phyloP scores from a whole-genome alignment of 441 rosid genomes.

The Erodium trifolium region DNA sequence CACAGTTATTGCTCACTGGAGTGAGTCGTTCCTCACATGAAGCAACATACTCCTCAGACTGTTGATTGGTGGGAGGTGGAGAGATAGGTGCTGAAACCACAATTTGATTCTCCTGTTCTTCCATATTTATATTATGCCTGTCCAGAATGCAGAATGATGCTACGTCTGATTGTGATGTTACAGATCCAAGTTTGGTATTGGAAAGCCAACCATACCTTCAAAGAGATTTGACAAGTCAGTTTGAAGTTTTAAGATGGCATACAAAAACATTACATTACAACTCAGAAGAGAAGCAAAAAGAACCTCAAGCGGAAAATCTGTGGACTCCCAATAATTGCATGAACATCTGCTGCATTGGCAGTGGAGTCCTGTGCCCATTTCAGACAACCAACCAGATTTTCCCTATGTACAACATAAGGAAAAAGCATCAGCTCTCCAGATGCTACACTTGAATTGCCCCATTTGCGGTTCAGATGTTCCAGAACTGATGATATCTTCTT shows the following conservation, averaged over 20 bases:
- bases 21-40: slow-evolving; percentile 20
- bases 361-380: slow-evolving; percentile 77
- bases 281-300: slow-evolving; percentile 19
- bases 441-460: slow-evolving; percentile 83
- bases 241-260: neutral
- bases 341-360: slow-evolving; percentile 60
- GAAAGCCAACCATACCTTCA: slow-evolving; percentile 97
- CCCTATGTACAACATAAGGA: slow-evolving; percentile 62
- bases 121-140: no score
- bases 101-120: slow-evolving; percentile 1
- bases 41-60: slow-evolving; percentile 28
- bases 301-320: slow-evolving; percentile 87
- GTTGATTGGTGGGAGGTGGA: slow-evolving; percentile 30
- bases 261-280: no score
- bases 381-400: slow-evolving; percentile 41
- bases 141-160: no score
- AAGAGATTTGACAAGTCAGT: slow-evolving; percentile 17
- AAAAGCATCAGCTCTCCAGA: slow-evolving; percentile 73
- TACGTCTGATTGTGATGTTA: slow-evolving; percentile 24
- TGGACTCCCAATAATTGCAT: slow-evolving; percentile 63
- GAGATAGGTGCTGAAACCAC: slow-evolving; percentile 27
- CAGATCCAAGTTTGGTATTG: slow-evolving; percentile 33
- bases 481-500: slow-evolving; percentile 91
- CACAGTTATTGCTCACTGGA: no score
- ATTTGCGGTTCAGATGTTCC: slow-evolving; percentile 89